Percentiles rank a stretch among this genome's conserved stretches.
Conservation (phyloP, 2,329 filamentous ascomycete genomes). For the Epichloe elymi region DNA sequence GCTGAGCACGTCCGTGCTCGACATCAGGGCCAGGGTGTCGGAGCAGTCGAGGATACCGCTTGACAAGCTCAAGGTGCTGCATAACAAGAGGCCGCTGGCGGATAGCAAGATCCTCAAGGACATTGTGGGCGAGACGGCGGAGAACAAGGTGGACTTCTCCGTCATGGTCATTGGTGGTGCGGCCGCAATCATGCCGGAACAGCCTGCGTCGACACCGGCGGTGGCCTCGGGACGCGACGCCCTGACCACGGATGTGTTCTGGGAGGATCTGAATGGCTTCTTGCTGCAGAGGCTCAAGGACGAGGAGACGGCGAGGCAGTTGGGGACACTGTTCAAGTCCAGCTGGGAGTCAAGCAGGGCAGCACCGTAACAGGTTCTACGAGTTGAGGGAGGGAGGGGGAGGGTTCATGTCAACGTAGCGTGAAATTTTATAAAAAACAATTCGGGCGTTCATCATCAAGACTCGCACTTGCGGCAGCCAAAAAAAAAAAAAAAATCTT, state of each 20-base stretch:
- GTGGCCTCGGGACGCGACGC: conserved; percentile 40
- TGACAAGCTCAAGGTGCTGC: conserved; percentile 76
- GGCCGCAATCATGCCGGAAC: conserved; percentile 29
- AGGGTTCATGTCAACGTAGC: background rate
- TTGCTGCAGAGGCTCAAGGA: conserved; percentile 68
- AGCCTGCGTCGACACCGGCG: conserved; percentile 17
- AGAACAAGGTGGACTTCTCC: conserved; percentile 53
- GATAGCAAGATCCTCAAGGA: conserved; percentile 71
- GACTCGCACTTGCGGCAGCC: background rate
- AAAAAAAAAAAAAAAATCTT: background rate
- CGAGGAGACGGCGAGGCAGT: conserved; percentile 46
- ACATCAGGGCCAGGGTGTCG: conserved; percentile 61
- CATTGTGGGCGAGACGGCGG: conserved; percentile 38
- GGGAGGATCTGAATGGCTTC: conserved; percentile 73
- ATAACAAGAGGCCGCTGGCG: conserved; percentile 72
- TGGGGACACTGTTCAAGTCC: conserved; percentile 54
- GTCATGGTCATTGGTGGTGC: conserved; percentile 78
- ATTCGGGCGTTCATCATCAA: background rate
- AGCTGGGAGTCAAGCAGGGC: conserved; percentile 48
- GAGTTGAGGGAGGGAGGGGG: background rate
- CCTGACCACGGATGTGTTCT: conserved; percentile 63
- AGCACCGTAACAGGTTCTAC: conserved; percentile 10
- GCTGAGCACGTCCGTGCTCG: conserved; percentile 59
- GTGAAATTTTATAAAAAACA: background rate
- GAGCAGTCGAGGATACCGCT: conserved; percentile 47